Conservation (phyloP, 306 rosid genomes). For the Rubus parviflorus region DNA sequence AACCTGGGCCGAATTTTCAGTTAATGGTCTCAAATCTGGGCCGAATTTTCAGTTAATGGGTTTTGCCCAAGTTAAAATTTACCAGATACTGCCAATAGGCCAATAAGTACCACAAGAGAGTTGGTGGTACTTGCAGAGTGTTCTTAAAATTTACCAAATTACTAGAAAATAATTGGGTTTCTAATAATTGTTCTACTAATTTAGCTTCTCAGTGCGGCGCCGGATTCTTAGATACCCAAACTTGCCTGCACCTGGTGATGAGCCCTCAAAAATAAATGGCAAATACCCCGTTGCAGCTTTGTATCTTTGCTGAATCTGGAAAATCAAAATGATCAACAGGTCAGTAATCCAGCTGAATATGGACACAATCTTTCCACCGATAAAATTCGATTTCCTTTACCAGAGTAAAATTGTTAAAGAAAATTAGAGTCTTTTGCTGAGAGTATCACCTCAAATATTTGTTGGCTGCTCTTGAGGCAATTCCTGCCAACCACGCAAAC, state of each 20-base stretch:
- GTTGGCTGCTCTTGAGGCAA: slow-evolving; percentile 69
- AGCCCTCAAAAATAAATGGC: slow-evolving; percentile 85
- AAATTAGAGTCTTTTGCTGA: background rate
- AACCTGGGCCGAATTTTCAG: no score
- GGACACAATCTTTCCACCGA: background rate
- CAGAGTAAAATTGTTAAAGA: background rate
- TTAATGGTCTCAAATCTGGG: no score
- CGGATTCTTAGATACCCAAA: slow-evolving; percentile 71
- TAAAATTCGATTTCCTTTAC: background rate
- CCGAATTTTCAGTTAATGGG: no score
- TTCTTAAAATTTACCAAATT: background rate
- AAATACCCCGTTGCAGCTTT: slow-evolving; percentile 73
- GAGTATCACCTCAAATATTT: slow-evolving; percentile 64
- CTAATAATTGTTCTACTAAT: background rate
- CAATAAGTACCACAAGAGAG: background rate
- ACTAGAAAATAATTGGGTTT: background rate
- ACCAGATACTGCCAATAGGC: background rate
- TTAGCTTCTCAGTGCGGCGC: slow-evolving; percentile 33
- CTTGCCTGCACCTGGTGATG: slow-evolving; percentile 91
- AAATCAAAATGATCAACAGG: slow-evolving; percentile 9
- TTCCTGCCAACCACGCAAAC: slow-evolving; percentile 84
- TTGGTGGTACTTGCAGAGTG: background rate
- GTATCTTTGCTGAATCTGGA: slow-evolving; percentile 84
- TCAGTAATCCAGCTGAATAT: background rate
- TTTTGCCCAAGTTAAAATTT: no score